Evolutionary conservation across 495 filamentous ascomycete genomes (phyloP).

Genomic region (Tuber borchii): DNA sequence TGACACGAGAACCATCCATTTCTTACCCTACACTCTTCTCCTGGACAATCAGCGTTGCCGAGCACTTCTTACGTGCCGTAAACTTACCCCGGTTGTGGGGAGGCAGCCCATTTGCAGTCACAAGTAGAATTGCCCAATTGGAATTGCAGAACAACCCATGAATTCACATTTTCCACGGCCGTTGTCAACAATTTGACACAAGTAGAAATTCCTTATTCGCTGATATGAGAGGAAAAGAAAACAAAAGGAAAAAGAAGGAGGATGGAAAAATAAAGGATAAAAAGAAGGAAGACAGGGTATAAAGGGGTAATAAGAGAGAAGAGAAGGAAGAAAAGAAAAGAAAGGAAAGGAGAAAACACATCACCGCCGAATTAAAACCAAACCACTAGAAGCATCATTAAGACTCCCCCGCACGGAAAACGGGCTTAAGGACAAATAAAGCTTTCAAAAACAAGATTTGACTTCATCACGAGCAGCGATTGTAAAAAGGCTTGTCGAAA

Average conservation of each 20-base stretch:
- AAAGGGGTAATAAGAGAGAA: not conserved
- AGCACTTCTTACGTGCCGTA: not conserved
- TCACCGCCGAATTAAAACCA: not conserved
- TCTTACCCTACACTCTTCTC: not conserved
- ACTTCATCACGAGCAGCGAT: not conserved
- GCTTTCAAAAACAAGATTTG: conserved; percentile 3
- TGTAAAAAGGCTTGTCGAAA: conserved; percentile 1
- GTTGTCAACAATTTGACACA: not conserved
- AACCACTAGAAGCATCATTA: not conserved
- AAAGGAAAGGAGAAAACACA: not conserved
- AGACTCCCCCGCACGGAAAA: not conserved
- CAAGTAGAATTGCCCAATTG: not conserved
- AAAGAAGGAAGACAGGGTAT: not conserved
- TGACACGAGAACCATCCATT: not conserved
- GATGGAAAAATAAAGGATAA: not conserved
- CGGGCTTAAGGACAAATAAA: not conserved
- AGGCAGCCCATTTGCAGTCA: not conserved
- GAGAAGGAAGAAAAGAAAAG: not conserved
- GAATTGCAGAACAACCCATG: not conserved
- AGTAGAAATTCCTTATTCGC: conserved; percentile 2
- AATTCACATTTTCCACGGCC: not conserved
- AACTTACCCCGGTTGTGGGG: conserved; percentile 1
- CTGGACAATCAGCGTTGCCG: not conserved
- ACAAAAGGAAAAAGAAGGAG: not conserved
- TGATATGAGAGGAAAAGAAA: not conserved